Base-by-base conservation (phyloP, 192 early-diverging fungal genomes). In the Backusella morwellensis region DNA sequence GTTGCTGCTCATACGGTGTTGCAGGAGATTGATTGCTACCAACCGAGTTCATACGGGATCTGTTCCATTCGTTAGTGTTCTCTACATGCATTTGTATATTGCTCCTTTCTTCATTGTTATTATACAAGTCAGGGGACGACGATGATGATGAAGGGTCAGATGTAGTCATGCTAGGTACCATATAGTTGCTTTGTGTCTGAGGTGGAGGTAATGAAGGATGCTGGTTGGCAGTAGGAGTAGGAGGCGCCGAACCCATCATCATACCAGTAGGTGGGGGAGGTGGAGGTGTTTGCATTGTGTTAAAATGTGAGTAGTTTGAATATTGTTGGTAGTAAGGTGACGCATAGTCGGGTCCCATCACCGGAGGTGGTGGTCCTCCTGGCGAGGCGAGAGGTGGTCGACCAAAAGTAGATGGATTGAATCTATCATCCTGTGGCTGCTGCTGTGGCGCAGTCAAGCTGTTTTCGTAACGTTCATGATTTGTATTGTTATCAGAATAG, bases 401-500 rank as follows among this genome's bases (percentile, higher is more conserved):
- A 29, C 56, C 29, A 29, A 63, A 56, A 68, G 75, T 54, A 26
- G 68, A 68, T 40, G 75, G 68, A 70, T 38, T 70, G 36, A 77
- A 77, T 42, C 68, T 66, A 17, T 77, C 75, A 17, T 77, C 75
- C 3, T 69, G 68, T 21, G 47, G 68, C 19, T 52, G 73, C 19
- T 40, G 66, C 9, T 19, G 69, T 15, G 69, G 38, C n/a, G 67
- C 44, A 14, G 59, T 2, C 35, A 70, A n/a, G 15, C 35, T 44
- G 6, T 38, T 67, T 26, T 78, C 66, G 26, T 75, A 75, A n/a
- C 75, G 71, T 17, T 81, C 69, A 15, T 70, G 73, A 12, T 63
- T 29, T 29, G 23, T 9, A n/a, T 11, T 63, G 23, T 66, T 75
- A 73, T 96, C 93, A 15, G 91, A 91, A 77, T 99, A 99, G 70